These are phyloP conservation scores for Zygosaccharomyces pseudorouxii DNA, from an alignment of 805 yeast genomes.

Conservation along the genomic window DNA sequence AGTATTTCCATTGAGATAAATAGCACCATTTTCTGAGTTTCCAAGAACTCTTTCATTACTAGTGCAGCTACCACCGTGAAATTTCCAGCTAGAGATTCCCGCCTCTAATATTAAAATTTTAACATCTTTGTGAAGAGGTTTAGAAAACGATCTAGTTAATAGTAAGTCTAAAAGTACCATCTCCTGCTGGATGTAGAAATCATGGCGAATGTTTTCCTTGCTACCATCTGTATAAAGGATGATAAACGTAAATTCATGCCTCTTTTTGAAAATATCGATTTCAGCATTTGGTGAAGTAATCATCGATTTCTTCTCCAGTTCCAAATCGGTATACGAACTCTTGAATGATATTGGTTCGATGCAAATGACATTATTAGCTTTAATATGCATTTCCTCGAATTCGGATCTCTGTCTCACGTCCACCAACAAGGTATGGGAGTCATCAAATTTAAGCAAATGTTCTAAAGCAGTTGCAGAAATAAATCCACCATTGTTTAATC, in stretches of 20 bases:
- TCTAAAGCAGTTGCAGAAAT: slow-evolving; percentile 14
- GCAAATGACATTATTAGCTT: slow-evolving; percentile 55
- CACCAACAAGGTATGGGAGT: slow-evolving; percentile 44
- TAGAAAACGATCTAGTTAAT: slow-evolving; percentile 28
- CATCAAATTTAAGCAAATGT: slow-evolving; percentile 13
- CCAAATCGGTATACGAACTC: slow-evolving; percentile 51
- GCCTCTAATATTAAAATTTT: slow-evolving; percentile 22
- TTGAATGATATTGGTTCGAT: slow-evolving; percentile 67
- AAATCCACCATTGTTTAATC: slow-evolving; percentile 8
- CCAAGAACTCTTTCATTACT: slow-evolving; percentile 2
- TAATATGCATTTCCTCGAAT: slow-evolving; percentile 61
- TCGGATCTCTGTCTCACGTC: slow-evolving; percentile 64
- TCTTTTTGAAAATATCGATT: slow-evolving; percentile 45
- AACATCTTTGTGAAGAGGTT: slow-evolving; percentile 18
- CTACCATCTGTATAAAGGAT: slow-evolving; percentile 45
- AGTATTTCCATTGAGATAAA: slow-evolving; percentile 24
- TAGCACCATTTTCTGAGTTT: slow-evolving; percentile 10
- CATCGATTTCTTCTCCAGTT: slow-evolving; percentile 58
- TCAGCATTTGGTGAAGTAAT: slow-evolving; percentile 55
- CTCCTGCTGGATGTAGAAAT: slow-evolving; percentile 24
- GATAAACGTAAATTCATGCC: slow-evolving; percentile 56
- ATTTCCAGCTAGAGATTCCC: slow-evolving; percentile 28
- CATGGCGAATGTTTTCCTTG: slow-evolving; percentile 16
- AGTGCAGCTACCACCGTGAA: slow-evolving; percentile 15
- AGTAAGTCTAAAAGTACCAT: slow-evolving; percentile 22